Evolutionary conservation across 208 protist genomes (phyloP).

Genomic region (Trichomonas tenax): DNA sequence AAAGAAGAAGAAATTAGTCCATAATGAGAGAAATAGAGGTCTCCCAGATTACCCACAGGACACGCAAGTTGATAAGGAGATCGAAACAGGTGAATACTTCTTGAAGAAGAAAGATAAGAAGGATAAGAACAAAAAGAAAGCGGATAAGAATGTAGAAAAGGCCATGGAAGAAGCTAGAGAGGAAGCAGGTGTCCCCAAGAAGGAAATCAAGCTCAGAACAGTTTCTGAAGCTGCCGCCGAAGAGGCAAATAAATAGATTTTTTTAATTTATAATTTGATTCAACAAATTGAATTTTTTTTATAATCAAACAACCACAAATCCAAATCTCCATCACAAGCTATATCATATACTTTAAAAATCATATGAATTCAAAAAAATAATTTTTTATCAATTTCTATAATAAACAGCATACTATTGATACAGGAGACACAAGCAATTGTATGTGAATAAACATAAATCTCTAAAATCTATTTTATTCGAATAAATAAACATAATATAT

Average conservation of each 20-base stretch:
- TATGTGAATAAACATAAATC: no score
- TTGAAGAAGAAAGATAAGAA: constrained; percentile 25
- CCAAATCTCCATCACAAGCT: no score
- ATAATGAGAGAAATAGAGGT: background rate
- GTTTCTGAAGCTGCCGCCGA: background rate
- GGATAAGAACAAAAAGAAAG: constrained; percentile 22
- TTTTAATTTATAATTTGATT: no score
- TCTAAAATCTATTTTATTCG: background rate
- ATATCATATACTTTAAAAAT: no score
- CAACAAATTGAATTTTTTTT: no score
- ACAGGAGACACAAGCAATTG: no score
- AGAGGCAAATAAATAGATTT: background rate
- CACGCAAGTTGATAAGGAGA: constrained; percentile 26
- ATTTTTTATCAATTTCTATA: no score
- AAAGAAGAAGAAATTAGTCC: background rate
- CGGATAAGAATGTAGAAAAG: background rate
- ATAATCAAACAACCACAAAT: no score
- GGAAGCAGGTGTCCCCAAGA: background rate
- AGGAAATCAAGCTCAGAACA: background rate
- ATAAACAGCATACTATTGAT: no score
- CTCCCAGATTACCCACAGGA: background rate
- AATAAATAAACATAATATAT: background rate
- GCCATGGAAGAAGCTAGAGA: background rate
- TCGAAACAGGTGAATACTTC: constrained; percentile 37
- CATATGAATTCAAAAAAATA: no score